Evolutionary conservation across 2,329 filamentous ascomycete genomes (phyloP).

Genomic region (Botrytis aclada): DNA sequence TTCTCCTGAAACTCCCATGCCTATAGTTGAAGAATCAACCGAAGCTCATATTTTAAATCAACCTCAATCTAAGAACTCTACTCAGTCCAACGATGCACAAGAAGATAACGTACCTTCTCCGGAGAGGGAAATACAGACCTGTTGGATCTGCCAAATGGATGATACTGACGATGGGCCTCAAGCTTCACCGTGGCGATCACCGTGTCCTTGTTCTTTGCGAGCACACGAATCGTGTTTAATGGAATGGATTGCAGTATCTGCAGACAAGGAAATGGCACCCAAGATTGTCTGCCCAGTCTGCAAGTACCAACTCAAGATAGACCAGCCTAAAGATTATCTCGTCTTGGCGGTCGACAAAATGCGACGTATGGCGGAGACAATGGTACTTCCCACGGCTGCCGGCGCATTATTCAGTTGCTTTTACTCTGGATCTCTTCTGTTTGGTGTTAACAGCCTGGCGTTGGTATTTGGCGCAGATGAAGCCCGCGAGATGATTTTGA

Average conservation of each 20-base stretch:
- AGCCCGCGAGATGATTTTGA: constrained; percentile 39
- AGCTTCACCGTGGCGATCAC: constrained; percentile 68
- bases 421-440: constrained; percentile 51
- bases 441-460: constrained; percentile 62
- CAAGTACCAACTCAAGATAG: constrained; percentile 74
- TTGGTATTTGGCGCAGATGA: constrained; percentile 64
- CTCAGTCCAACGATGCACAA: not conserved
- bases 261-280: constrained; percentile 66
- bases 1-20: not conserved
- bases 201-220: constrained; percentile 85
- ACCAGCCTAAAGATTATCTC: constrained; percentile 69
- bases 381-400: constrained; percentile 34
- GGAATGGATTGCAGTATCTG: constrained; percentile 73
- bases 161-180: constrained; percentile 49
- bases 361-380: constrained; percentile 24
- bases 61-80: not conserved
- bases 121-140: constrained; percentile 42
- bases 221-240: constrained; percentile 89
- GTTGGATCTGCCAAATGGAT: constrained; percentile 63
- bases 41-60: constrained; percentile 15
- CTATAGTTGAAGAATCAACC: not conserved
- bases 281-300: constrained; percentile 85
- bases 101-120: not conserved
- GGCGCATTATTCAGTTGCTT: constrained; percentile 42
- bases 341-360: constrained; percentile 44